phyloP scores from a whole-genome alignment of 805 yeast genomes.

The Zygotorulaspora florentina region DNA sequence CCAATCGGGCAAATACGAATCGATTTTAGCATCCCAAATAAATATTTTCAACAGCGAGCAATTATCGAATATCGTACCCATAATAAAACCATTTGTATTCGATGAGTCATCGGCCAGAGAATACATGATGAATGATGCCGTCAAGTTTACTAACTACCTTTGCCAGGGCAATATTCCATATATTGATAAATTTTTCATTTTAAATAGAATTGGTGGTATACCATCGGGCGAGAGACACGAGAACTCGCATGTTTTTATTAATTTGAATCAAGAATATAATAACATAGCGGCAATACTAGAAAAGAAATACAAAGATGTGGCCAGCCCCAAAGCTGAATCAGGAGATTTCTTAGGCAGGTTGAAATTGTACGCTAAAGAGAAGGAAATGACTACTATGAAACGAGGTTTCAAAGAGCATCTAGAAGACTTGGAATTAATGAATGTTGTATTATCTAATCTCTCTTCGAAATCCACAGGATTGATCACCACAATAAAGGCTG shows the following conservation, averaged over 20 bases:
- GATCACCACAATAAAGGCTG: conserved; percentile 78
- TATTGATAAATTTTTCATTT: conserved; percentile 75
- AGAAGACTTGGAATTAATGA: conserved; percentile 65
- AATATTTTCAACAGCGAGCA: conserved; percentile 9
- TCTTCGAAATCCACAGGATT: conserved; percentile 70
- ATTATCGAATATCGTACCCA: conserved; percentile 38
- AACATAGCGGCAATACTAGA: conserved; percentile 10
- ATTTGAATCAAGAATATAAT: conserved; percentile 69
- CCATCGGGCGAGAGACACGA: conserved; percentile 80
- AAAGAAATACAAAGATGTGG: conserved; percentile 7
- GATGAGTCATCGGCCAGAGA: conserved; percentile 49
- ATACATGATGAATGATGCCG: conserved; percentile 38
- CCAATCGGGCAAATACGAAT: conserved; percentile 15
- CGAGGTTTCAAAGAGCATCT: conserved; percentile 46
- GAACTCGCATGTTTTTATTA: conserved; percentile 82
- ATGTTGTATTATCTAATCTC: conserved; percentile 45
- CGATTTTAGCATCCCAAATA: conserved; percentile 18
- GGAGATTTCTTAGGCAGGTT: conserved; percentile 20
- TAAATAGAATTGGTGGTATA: conserved; percentile 85
- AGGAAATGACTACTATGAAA: conserved; percentile 12
- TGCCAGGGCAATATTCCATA: conserved; percentile 30
- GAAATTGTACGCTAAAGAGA: conserved; percentile 16
- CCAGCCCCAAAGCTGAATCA: conserved; percentile 16
- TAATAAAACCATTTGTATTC: conserved; percentile 61
- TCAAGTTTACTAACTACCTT: conserved; percentile 34